Conservation (phyloP, 495 filamentous ascomycete genomes). For the Aspergillus taichungensis region DNA sequence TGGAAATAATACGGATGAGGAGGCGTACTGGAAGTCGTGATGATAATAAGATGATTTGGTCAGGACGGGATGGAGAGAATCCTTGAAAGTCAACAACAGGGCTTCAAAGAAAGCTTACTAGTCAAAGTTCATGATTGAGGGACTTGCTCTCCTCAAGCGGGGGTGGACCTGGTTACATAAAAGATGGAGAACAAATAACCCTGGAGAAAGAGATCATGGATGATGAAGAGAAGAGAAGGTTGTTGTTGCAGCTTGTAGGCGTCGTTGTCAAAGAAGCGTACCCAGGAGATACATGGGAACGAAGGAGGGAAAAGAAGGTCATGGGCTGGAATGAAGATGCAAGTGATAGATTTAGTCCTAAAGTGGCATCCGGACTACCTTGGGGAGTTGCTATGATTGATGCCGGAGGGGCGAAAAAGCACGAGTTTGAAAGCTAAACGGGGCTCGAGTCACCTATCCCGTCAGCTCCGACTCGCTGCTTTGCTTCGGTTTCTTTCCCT, state of each 20-base stretch:
- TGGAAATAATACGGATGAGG: constrained; percentile 14
- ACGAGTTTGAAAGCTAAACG: too few species aligned
- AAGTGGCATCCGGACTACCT: too few species aligned
- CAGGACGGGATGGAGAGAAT: constrained; percentile 13
- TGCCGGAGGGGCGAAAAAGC: too few species aligned
- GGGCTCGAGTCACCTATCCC: too few species aligned
- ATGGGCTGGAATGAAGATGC: too few species aligned
- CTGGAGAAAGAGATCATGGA: too few species aligned
- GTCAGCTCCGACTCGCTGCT: too few species aligned
- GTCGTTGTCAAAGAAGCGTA: background rate
- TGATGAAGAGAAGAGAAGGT: background rate
- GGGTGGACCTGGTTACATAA: too few species aligned
- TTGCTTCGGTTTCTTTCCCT: too few species aligned
- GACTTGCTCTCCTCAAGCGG: background rate
- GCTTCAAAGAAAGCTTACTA: constrained; percentile 10
- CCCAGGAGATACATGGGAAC: background rate
- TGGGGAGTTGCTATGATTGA: too few species aligned
- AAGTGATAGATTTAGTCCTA: too few species aligned
- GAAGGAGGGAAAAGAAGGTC: background rate
- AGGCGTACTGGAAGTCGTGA: constrained; percentile 10
- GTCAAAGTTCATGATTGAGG: constrained; percentile 16
- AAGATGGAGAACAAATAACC: too few species aligned
- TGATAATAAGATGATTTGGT: constrained; percentile 13
- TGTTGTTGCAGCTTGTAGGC: background rate
- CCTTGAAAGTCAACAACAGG: constrained; percentile 7